phyloP scores from a whole-genome alignment of 2,329 filamentous ascomycete species.

The Ceratocystis cubensis region DNA sequence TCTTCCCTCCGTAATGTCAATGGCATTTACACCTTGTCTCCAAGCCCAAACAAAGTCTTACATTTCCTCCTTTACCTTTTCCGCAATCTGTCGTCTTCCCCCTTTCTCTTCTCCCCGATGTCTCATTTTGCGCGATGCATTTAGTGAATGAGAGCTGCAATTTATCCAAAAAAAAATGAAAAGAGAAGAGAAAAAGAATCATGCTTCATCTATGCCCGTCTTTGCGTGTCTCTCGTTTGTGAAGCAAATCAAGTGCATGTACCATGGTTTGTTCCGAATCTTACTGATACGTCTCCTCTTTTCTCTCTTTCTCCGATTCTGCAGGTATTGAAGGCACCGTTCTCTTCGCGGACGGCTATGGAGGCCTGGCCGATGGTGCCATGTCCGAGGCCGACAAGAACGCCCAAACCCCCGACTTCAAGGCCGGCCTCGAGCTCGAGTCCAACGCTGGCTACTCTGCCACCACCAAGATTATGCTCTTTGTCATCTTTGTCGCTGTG shows the following conservation, averaged over 20 bases:
- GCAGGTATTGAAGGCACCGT: slow-evolving; percentile 19
- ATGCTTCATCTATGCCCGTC: background rate
- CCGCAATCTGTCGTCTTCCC: background rate
- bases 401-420: slow-evolving; percentile 11
- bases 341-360: slow-evolving; percentile 18
- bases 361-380: slow-evolving; percentile 18
- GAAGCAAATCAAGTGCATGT: slow-evolving; percentile 1
- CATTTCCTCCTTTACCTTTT: background rate
- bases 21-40: background rate
- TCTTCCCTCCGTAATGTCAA: background rate
- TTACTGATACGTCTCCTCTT: slow-evolving; percentile 16
- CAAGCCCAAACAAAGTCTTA: background rate
- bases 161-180: background rate
- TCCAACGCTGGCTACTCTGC: slow-evolving; percentile 16
- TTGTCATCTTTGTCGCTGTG: slow-evolving; percentile 18
- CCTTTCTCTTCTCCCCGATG: background rate
- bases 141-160: slow-evolving; percentile 7
- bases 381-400: slow-evolving; percentile 19
- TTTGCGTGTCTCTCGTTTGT: slow-evolving; percentile 14
- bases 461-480: slow-evolving; percentile 18
- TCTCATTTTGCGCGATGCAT: background rate
- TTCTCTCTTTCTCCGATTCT: background rate
- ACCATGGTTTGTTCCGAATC: background rate
- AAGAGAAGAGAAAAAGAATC: background rate
- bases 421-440: background rate